Evolutionary conservation across 2,329 filamentous ascomycete species (phyloP).

Genomic region (Thelonectria blattea): DNA sequence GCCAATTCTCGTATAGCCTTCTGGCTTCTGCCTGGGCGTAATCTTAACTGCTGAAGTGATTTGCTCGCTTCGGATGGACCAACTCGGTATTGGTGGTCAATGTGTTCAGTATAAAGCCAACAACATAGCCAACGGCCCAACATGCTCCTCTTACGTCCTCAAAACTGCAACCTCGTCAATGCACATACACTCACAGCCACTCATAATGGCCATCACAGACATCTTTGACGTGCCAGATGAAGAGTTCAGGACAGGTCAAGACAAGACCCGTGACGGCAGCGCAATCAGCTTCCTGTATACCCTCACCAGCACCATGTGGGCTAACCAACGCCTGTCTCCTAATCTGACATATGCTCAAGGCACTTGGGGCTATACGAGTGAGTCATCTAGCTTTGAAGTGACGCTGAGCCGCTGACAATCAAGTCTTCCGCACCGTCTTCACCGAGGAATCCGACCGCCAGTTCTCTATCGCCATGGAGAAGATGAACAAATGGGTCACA

Average conservation of each 20-base stretch:
- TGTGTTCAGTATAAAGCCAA: not conserved
- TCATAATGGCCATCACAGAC: not conserved
- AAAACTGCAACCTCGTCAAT: not conserved
- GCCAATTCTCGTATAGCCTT: too few species aligned
- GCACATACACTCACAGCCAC: not conserved
- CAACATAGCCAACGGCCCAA: not conserved
- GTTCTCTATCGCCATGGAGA: conserved; percentile 10
- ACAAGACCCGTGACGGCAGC: not conserved
- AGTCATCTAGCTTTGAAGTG: not conserved
- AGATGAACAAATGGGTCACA: not conserved
- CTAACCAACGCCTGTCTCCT: not conserved
- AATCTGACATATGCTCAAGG: not conserved
- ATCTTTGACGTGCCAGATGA: not conserved
- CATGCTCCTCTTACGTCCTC: not conserved
- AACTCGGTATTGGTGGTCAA: too few species aligned
- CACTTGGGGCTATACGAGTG: conserved; percentile 5
- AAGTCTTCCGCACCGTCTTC: conserved; percentile 5
- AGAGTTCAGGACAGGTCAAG: not conserved
- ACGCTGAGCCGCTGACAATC: not conserved
- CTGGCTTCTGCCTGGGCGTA: too few species aligned
- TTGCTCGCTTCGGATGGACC: too few species aligned
- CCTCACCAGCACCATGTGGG: not conserved
- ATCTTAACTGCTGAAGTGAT: too few species aligned
- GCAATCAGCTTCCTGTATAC: conserved; percentile 1
- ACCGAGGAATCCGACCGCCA: conserved; percentile 1